A percentile compares a stretch with the other conserved stretches of the same genome.
These are phyloP conservation scores for Pseudonitzschia multiseries DNA, from an alignment of 108 stramenopile species.

Conservation along the genomic window DNA sequence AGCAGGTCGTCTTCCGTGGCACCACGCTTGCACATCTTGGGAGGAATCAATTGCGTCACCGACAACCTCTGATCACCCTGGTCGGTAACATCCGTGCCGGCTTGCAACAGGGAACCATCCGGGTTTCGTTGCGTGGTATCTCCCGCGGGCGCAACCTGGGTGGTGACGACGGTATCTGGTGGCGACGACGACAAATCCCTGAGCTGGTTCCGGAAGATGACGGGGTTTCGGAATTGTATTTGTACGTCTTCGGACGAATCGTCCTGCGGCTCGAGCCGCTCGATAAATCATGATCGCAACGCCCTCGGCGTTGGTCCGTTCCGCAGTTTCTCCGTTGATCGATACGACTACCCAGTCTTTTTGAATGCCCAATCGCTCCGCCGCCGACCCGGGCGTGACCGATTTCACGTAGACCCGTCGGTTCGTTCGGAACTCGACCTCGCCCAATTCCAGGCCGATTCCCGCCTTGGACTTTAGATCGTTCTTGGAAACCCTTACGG, in stretches of 20 bases:
- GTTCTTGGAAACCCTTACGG: constrained; percentile 50
- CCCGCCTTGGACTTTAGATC: constrained; percentile 43
- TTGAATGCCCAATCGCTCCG: constrained; percentile 57
- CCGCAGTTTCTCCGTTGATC: constrained; percentile 52
- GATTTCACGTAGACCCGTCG: constrained; percentile 74
- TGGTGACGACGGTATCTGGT: constrained; percentile 38
- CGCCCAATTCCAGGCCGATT: constrained; percentile 72
- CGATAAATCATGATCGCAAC: constrained; percentile 62
- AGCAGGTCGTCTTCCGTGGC: constrained; percentile 73
- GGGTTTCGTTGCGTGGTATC: constrained; percentile 72
- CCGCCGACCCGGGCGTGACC: constrained; percentile 62
- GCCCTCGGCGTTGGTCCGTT: constrained; percentile 67
- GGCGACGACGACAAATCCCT: constrained; percentile 32
- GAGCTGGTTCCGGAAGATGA: constrained; percentile 51
- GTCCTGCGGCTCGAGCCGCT: constrained; percentile 29
- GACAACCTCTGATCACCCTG: constrained; percentile 74
- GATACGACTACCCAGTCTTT: constrained; percentile 67
- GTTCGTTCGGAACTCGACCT: constrained; percentile 74
- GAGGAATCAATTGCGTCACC: constrained; percentile 70
- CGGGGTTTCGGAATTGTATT: constrained; percentile 71
- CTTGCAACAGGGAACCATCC: constrained; percentile 52
- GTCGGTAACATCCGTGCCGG: constrained; percentile 39
- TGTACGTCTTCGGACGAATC: constrained; percentile 24
- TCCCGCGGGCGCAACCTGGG: constrained; percentile 79
- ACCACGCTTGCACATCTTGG: constrained; percentile 67